phyloP scores from a whole-genome alignment of 192 early-diverging fungal species.

The Oehlia diaphana region DNA sequence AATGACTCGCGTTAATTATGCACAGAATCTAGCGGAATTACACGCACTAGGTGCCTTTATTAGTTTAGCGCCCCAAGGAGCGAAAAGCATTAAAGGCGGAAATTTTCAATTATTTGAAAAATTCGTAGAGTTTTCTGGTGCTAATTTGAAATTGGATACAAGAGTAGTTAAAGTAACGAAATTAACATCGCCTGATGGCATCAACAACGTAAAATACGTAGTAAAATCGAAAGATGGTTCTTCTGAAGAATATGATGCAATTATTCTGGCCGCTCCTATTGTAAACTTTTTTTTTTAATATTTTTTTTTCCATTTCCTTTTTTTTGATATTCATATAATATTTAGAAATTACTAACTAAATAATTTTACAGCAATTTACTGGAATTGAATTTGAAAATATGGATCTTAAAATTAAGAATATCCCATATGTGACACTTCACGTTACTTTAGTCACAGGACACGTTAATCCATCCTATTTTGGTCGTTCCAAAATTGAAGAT shows the following conservation, averaged over 20 bases:
- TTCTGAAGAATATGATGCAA: slow-evolving; percentile 53
- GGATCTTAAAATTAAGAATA: slow-evolving; percentile 34
- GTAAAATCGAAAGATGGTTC: slow-evolving; percentile 38
- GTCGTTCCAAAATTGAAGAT: slow-evolving; percentile 21
- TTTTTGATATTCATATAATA: background rate
- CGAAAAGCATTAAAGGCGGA: slow-evolving; percentile 50
- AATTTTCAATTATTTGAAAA: slow-evolving; percentile 65
- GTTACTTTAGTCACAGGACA: slow-evolving; percentile 60
- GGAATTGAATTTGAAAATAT: slow-evolving; percentile 43
- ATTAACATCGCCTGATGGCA: slow-evolving; percentile 19
- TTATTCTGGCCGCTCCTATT: slow-evolving; percentile 63
- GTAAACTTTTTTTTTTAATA: slow-evolving; percentile 31
- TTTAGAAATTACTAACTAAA: background rate
- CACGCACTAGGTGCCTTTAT: slow-evolving; percentile 61
- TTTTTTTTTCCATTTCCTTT: slow-evolving; percentile 2
- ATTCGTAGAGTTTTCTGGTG: slow-evolving; percentile 44
- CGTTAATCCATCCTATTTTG: slow-evolving; percentile 53
- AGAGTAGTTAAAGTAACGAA: slow-evolving; percentile 39
- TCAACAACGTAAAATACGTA: slow-evolving; percentile 30
- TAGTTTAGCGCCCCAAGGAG: slow-evolving; percentile 50
- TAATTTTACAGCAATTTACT: slow-evolving; percentile 34
- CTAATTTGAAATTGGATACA: slow-evolving; percentile 49
- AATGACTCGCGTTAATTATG: slow-evolving; percentile 66
- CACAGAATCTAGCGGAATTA: slow-evolving; percentile 53
- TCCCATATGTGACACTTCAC: slow-evolving; percentile 53